Evolutionary conservation across 2,329 filamentous ascomycete species (phyloP).

Genomic region (Thermothelomyces thermophilus): DNA sequence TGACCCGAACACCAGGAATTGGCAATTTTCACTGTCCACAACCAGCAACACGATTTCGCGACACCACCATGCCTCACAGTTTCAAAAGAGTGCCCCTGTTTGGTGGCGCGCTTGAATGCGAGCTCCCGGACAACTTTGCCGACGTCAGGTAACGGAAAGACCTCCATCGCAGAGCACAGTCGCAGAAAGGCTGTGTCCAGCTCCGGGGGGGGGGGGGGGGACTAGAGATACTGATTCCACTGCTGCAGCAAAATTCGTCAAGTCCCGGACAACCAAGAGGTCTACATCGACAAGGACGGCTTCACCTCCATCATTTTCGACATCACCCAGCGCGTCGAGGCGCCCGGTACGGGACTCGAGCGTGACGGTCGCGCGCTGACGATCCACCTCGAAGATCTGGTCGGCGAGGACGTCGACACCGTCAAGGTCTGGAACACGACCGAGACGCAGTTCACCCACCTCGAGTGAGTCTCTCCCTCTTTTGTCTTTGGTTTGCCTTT

Average conservation of each 20-base stretch:
- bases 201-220: no score
- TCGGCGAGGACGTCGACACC: constrained; percentile 55
- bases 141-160: constrained; percentile 67
- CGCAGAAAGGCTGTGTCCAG: no score
- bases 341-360: constrained; percentile 44
- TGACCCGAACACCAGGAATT: neutral
- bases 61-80: constrained; percentile 31
- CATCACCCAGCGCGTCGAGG: constrained; percentile 72
- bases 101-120: constrained; percentile 63
- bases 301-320: constrained; percentile 87
- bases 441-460: constrained; percentile 50
- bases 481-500: neutral
- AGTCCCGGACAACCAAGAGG: constrained; percentile 84
- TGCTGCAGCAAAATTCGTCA: constrained; percentile 58
- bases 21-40: neutral
- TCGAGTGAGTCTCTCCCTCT: constrained; percentile 38
- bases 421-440: constrained; percentile 62
- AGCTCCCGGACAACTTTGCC: constrained; percentile 60
- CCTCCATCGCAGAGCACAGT: neutral
- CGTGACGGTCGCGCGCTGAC: constrained; percentile 65
- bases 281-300: constrained; percentile 77
- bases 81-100: constrained; percentile 59
- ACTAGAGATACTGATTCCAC: neutral
- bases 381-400: constrained; percentile 62
- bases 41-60: neutral